Base-by-base conservation (phyloP, 192 early-diverging fungal species). In the Backusella liffmaniae region DNA sequence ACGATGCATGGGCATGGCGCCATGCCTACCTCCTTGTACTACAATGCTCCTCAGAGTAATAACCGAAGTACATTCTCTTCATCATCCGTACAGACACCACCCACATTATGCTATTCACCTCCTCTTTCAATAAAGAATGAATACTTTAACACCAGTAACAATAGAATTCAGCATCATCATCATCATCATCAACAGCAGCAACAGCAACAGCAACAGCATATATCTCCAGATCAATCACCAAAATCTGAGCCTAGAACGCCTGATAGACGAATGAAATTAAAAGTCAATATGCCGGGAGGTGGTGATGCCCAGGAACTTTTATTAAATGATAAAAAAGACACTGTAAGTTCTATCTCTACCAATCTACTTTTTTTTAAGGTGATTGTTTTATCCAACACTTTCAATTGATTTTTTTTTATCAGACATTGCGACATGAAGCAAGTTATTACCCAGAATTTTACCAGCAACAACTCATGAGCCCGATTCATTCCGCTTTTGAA, bases 181-280 rank as follows among this genome's bases (percentile, higher is more conserved):
- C 37, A 39, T 39, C 37, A 67, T 18, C 66, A 67, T 13, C 66
- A 68, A 0, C 32, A 68, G 16, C 65, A 66, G 0, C 65, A 66
- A 66, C 65, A 67, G 18, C 66, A 67, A 13, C 66, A 68, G 0
- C 66, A 67, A 12, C 66, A 68, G 18, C 32, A 68, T 3, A 69
- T 39, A 18, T 69, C 67, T 21, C 67, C 67, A 69, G 67, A 69
- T 39, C 67, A 69, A 23, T 69, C 67, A 41, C 67, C 67, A 21
- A 69, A 23, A 23, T 69, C 67, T 39, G 67, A 69, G 35, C 67
- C 67, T 69, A 35, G 67, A 69, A 69, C 67, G 36, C 67, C 67
- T 21, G 67, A 41, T 69, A 69, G 36, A 37, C 34, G 67, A 21
- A 35, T 37, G 36, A 69, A 69, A 69, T 69, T 69, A 69, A 69